Percentiles rank a stretch among this genome's conserved stretches.
These are phyloP conservation scores for Jackrogersella minutella DNA, from an alignment of 495 filamentous ascomycete species.

Conservation along the genomic window DNA sequence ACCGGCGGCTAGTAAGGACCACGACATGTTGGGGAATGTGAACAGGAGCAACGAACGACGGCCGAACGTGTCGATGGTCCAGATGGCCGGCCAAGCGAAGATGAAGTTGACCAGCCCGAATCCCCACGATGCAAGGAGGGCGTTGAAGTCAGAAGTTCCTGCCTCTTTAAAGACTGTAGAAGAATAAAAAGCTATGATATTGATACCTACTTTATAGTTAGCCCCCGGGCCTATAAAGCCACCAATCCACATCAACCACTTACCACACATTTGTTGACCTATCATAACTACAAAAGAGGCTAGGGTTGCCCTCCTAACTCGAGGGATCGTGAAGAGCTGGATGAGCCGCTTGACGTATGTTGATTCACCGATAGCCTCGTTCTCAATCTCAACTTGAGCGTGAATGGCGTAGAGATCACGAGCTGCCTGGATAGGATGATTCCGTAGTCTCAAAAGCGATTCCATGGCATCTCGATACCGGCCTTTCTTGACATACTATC, in stretches of 20 bases:
- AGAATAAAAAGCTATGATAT: conserved; percentile 75
- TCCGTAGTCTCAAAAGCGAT: conserved; percentile 68
- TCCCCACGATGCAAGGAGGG: conserved; percentile 64
- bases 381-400: conserved; percentile 65
- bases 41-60: conserved; percentile 69
- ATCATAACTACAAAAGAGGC: conserved; percentile 72
- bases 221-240: background rate
- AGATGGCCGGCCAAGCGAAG: conserved; percentile 71
- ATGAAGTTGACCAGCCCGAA: conserved; percentile 69
- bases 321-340: conserved; percentile 74
- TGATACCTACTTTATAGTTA: conserved; percentile 50
- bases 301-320: conserved; percentile 70
- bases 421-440: conserved; percentile 66
- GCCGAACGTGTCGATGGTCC: conserved; percentile 72
- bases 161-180: conserved; percentile 66
- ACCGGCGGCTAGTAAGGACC: conserved; percentile 65
- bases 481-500: conserved; percentile 72
- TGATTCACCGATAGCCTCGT: conserved; percentile 41
- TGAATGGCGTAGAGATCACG: conserved; percentile 72
- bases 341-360: conserved; percentile 66
- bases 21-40: conserved; percentile 69
- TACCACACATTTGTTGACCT: conserved; percentile 68
- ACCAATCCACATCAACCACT: conserved; percentile 7
- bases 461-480: conserved; percentile 62
- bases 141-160: conserved; percentile 51